Percentiles rank a stretch among this genome's conserved stretches.
Evolutionary conservation across 1,139 yeast species (phyloP).

Genomic region (Saccharomyces hybrid): DNA sequence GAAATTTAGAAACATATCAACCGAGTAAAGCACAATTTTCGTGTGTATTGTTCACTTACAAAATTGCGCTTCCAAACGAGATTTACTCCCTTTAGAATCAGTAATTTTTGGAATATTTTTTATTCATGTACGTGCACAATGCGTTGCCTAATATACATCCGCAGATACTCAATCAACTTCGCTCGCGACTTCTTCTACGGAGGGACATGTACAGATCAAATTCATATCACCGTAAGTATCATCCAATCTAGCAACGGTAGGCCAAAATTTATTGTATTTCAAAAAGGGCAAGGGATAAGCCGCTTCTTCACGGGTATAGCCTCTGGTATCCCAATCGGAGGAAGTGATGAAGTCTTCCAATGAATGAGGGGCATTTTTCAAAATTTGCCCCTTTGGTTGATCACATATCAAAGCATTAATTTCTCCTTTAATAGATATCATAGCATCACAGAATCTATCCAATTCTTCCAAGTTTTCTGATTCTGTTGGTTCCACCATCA

Average conservation of each 20-base stretch:
- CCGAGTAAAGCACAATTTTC: too few relatives aligned
- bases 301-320: conserved; percentile 88
- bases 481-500: conserved; percentile 98
- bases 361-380: conserved; percentile 91
- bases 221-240: conserved; percentile 93
- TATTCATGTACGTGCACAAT: not conserved
- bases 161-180: not conserved
- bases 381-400: conserved; percentile 57
- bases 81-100: too few relatives aligned
- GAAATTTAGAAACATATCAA: too few relatives aligned
- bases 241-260: conserved; percentile 83
- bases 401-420: conserved; percentile 67
- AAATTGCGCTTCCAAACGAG: too few relatives aligned
- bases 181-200: conserved; percentile 48
- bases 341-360: conserved; percentile 63
- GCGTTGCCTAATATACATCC: not conserved
- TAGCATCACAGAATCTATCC: conserved; percentile 82
- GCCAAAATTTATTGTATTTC: conserved; percentile 83
- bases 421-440: conserved; percentile 76
- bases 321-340: conserved; percentile 71
- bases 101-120: not conserved
- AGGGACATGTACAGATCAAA: conserved; percentile 87
- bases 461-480: conserved; percentile 83
- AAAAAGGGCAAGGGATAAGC: conserved; percentile 81
- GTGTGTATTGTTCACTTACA: too few relatives aligned